Evolutionary conservation across 2,329 filamentous ascomycete genomes (phyloP).

Genomic region (Fusarium pilosicola): DNA sequence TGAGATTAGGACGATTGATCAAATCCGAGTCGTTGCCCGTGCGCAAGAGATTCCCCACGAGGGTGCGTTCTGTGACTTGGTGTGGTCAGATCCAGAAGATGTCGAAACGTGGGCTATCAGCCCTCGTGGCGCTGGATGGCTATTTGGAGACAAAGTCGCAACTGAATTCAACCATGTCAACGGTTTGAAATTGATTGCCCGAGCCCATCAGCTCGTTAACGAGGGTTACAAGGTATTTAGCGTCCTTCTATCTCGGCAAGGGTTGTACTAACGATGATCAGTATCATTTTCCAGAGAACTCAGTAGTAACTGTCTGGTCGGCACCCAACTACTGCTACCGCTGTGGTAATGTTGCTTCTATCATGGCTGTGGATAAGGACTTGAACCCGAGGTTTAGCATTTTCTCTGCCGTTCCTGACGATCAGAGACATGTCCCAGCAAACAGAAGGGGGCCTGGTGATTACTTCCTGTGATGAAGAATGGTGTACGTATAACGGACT

Average conservation of each 20-base stretch:
- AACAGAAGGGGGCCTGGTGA: conserved; percentile 74
- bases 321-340: conserved; percentile 96
- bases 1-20: conserved; percentile 96
- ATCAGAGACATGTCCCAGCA: conserved; percentile 81
- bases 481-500: conserved; percentile 40
- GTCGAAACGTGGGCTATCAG: conserved; percentile 96
- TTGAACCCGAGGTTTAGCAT: conserved; percentile 92
- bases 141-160: conserved; percentile 97
- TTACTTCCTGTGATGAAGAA: conserved; percentile 69
- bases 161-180: conserved; percentile 98
- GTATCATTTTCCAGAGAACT: conserved; percentile 95
- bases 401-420: conserved; percentile 88
- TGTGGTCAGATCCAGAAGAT: conserved; percentile 98
- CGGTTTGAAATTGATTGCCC: conserved; percentile 91
- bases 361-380: conserved; percentile 89
- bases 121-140: conserved; percentile 94
- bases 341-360: conserved; percentile 96
- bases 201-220: conserved; percentile 98
- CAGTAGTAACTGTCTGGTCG: conserved; percentile 97
- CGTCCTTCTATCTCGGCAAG: neutral
- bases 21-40: conserved; percentile 97
- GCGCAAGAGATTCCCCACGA: conserved; percentile 99
- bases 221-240: conserved; percentile 89
- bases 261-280: conserved; percentile 51
- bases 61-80: conserved; percentile 96